phyloP scores from a whole-genome alignment of 108 stramenopile genomes.

The Cyclostephanos invisitatus region DNA sequence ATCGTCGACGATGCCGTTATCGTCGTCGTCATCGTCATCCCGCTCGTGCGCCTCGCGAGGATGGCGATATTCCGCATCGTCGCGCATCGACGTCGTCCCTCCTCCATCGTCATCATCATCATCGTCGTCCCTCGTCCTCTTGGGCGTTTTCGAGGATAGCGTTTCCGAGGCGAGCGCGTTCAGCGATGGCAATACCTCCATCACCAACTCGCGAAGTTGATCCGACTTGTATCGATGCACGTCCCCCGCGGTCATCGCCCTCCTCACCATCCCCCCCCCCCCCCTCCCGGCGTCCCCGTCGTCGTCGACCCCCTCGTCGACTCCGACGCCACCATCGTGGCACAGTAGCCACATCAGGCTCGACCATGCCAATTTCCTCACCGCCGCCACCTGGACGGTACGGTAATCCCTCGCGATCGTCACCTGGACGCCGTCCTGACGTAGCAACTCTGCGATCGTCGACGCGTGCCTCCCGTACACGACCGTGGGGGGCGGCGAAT shows the following conservation, averaged over 20 bases:
- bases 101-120: not conserved
- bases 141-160: too few relatives aligned
- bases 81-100: not conserved
- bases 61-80: too few relatives aligned
- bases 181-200: constrained; percentile 58
- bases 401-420: constrained; percentile 25
- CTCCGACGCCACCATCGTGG: constrained; percentile 27
- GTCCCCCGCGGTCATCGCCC: constrained; percentile 50
- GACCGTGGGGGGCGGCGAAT: constrained; percentile 53
- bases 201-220: constrained; percentile 50
- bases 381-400: constrained; percentile 37
- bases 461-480: constrained; percentile 66
- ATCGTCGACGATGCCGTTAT: not conserved
- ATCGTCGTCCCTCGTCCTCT: constrained; percentile 1
- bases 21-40: not conserved
- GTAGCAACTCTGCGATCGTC: constrained; percentile 34
- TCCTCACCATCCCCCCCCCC: constrained; percentile 6
- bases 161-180: constrained; percentile 14
- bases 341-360: constrained; percentile 69
- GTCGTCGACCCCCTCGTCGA: too few relatives aligned
- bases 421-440: constrained; percentile 45
- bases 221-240: constrained; percentile 45
- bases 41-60: not conserved
- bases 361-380: constrained; percentile 64
- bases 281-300: too few relatives aligned